A percentile compares a stretch with the other conserved stretches of the same genome.
These are phyloP conservation scores for Turnera subulata DNA, from an alignment of 345 rosid species.

Conservation along the genomic window DNA sequence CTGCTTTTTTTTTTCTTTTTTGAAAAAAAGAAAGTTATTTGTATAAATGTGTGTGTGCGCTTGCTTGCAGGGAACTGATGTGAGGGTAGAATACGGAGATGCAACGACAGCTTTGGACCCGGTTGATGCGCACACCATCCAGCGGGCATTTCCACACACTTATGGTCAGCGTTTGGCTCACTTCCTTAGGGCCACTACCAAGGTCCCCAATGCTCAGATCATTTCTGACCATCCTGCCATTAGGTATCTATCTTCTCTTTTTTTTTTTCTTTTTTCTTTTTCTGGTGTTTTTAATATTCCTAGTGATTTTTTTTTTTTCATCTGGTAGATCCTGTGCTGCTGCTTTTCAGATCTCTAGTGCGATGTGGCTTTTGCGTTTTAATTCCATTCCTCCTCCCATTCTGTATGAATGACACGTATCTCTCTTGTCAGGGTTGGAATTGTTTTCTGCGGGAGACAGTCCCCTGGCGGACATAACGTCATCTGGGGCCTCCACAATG, in stretches of 20 bases:
- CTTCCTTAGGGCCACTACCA: slow-evolving; percentile 78
- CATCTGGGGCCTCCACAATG: slow-evolving; percentile 81
- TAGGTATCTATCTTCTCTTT: slow-evolving; percentile 35
- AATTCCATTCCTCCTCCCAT: background rate
- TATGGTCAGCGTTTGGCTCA: slow-evolving; percentile 92
- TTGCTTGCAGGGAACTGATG: slow-evolving; percentile 74
- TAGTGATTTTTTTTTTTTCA: too few relatives aligned
- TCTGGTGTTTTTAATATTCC: too few relatives aligned
- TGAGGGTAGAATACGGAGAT: slow-evolving; percentile 94
- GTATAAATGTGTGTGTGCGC: too few relatives aligned
- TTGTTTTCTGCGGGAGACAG: slow-evolving; percentile 94
- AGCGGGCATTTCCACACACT: slow-evolving; percentile 73
- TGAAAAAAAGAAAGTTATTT: too few relatives aligned
- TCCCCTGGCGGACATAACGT: slow-evolving; percentile 99
- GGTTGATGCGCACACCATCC: slow-evolving; percentile 57
- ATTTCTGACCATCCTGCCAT: slow-evolving; percentile 75
- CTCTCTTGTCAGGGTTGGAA: slow-evolving; percentile 62
- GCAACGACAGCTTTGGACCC: slow-evolving; percentile 61
- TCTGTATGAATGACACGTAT: background rate
- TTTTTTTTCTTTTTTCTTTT: background rate
- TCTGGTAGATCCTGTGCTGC: too few relatives aligned
- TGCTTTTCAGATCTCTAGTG: too few relatives aligned
- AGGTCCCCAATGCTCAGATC: slow-evolving; percentile 89
- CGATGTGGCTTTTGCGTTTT: too few relatives aligned
- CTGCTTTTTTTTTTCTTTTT: too few relatives aligned